phyloP scores from a whole-genome alignment of 768 basidiomycete genomes.

The Boletus vinaceobasis region DNA sequence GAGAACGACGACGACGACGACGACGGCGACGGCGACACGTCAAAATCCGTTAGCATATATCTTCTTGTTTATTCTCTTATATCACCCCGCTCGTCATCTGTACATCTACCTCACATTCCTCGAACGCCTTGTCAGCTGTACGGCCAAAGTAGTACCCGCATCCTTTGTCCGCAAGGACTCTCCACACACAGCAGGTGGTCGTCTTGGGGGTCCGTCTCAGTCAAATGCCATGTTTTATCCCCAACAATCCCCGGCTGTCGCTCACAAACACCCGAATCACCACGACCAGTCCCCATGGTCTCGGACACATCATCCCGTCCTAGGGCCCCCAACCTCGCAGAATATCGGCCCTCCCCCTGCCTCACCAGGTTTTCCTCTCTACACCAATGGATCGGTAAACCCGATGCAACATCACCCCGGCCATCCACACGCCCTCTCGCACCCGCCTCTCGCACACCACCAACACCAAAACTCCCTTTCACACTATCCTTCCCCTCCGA shows the following conservation, averaged over 20 bases:
- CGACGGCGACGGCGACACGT: constrained; percentile 11
- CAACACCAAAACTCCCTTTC: constrained; percentile 78
- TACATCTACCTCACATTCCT: constrained; percentile 8
- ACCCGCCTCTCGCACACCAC: constrained; percentile 60
- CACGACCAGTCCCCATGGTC: constrained; percentile 77
- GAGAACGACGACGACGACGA: constrained; percentile 5
- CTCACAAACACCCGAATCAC: constrained; percentile 70
- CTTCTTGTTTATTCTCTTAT: constrained; percentile 17
- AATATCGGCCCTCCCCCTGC: constrained; percentile 60
- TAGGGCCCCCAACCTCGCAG: constrained; percentile 40
- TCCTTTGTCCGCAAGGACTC: constrained; percentile 11
- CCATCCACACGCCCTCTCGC: constrained; percentile 47
- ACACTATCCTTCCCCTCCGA: constrained; percentile 79
- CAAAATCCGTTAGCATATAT: constrained; percentile 15
- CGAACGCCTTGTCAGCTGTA: not conserved
- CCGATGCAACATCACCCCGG: constrained; percentile 61
- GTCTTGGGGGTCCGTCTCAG: constrained; percentile 1
- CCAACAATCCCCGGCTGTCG: constrained; percentile 78
- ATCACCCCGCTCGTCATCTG: constrained; percentile 4
- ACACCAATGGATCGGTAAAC: constrained; percentile 64
- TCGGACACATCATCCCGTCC: constrained; percentile 57
- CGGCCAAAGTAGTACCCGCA: constrained; percentile 2
- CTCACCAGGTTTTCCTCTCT: constrained; percentile 73
- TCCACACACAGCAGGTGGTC: not conserved
- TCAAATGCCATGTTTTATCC: constrained; percentile 76